These are phyloP conservation scores for Pecoramyces ruminantium DNA, from an alignment of 192 early-diverging fungal species.

Conservation along the genomic window DNA sequence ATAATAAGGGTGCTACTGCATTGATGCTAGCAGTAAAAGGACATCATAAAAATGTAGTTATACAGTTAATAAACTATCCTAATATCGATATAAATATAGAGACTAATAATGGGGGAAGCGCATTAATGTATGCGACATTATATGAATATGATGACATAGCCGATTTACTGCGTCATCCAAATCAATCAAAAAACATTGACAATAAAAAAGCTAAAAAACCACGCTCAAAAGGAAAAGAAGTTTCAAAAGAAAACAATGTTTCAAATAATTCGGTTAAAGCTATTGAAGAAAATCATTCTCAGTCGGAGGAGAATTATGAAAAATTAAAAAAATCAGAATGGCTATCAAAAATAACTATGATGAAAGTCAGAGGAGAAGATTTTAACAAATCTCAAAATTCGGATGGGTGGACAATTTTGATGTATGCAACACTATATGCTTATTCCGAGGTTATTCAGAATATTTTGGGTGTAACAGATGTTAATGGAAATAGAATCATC, in stretches of 20 bases:
- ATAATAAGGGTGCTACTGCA: not conserved
- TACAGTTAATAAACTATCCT: not conserved
- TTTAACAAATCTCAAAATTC: not conserved
- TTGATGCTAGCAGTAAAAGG: not conserved
- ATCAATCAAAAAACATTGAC: not conserved
- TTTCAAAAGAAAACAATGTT: not conserved
- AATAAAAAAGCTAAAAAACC: not conserved
- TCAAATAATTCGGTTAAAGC: too few species aligned
- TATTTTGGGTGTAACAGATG: not conserved
- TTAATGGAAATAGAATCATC: not conserved
- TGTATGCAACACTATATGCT: not conserved
- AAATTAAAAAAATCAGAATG: not conserved
- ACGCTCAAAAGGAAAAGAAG: not conserved
- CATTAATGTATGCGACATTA: not conserved
- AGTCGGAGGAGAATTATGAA: not conserved
- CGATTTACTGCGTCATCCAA: not conserved
- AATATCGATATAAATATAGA: not conserved
- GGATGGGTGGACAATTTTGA: not conserved
- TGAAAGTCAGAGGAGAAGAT: not conserved
- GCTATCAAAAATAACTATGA: not conserved
- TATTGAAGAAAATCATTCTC: not conserved
- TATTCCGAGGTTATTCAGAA: not conserved
- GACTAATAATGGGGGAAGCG: not conserved
- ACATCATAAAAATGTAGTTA: not conserved
- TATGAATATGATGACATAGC: not conserved